Evolutionary conservation across 2,329 filamentous ascomycete species (phyloP), one percentile per base, ranked within the genome.

Genomic region (Laburnicola sp.): DNA sequence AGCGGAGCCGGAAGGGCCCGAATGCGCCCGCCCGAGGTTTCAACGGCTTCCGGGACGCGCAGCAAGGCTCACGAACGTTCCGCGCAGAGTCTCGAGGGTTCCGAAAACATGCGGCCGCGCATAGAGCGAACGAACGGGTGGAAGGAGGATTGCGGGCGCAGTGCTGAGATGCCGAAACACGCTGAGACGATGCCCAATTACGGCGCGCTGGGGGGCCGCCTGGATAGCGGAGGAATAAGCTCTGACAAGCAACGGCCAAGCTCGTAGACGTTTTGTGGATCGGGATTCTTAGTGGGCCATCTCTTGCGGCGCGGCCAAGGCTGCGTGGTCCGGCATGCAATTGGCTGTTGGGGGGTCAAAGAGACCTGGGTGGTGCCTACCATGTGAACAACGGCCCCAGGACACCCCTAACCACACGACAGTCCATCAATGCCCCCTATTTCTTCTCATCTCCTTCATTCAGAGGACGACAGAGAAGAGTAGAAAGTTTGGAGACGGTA

Each of bases 211-310:
- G 31, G 31, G 35, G 36, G 28, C 30, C 21, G 28, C 2, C 21
- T 30, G 16, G 16, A 16, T 16, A 36, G 32, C 25, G n/a, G 30
- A 11, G 23, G 31, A 42, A 47, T 30, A 58, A 58, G 55, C 51
- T 49, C 46, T 42, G 52, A 44, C 50, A 58, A 58, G 55, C 51
- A 47, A 27, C 22, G 8, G 51, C 50, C 45, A 46, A 47, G 46
- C 30, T 11, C 26, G 27, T 35, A 32, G 28, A 38, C 10, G 27
- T n/a, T 28, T 40, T 26, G 26, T 23, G 27, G 38, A 28, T 39
- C 30, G 30, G 10, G 9, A 28, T 28, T 28, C 27, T 39, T 10
- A 38, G 23, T 31, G 35, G 26, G 35, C 35, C 6, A 6, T 23
- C 31, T 4, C 37, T 23, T 11, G 37, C 8, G 25, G 26, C 21